A percentile compares a stretch with the other conserved stretches of the same genome.
Evolutionary conservation across 768 basidiomycete species (phyloP).

Genomic region (Candolleomyces aberdarensis): DNA sequence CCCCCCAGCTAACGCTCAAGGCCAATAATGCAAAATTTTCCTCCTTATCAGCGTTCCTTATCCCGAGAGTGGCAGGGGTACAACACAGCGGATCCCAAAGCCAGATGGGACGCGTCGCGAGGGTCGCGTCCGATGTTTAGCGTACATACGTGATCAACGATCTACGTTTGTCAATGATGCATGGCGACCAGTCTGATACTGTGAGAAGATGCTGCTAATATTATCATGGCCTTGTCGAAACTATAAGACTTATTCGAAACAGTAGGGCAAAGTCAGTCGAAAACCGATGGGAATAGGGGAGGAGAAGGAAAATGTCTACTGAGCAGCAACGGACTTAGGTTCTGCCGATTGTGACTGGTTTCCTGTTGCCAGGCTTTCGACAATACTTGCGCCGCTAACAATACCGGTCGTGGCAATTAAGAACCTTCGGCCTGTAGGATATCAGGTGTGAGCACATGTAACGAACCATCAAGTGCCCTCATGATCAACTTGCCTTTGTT

Average conservation of each 20-base stretch:
- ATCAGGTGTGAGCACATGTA: slow-evolving; percentile 8
- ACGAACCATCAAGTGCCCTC: slow-evolving; percentile 4
- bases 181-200: slow-evolving; percentile 6
- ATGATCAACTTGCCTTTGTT: slow-evolving; percentile 56
- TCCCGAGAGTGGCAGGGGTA: slow-evolving; percentile 10
- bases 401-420: slow-evolving; percentile 92
- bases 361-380: slow-evolving; percentile 57
- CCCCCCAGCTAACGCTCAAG: no score
- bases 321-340: slow-evolving; percentile 36
- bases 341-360: slow-evolving; percentile 17
- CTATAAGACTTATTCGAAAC: not conserved
- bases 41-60: slow-evolving; percentile 3
- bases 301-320: not conserved
- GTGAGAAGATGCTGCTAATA: slow-evolving; percentile 5
- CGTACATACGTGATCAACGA: slow-evolving; percentile 8
- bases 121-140: not conserved
- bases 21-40: not conserved
- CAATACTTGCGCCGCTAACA: slow-evolving; percentile 70
- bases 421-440: slow-evolving; percentile 69
- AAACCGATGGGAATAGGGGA: not conserved
- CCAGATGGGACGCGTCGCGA: slow-evolving; percentile 11
- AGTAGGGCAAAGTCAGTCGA: not conserved
- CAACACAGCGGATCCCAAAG: slow-evolving; percentile 4
- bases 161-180: slow-evolving; percentile 7
- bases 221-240: not conserved